Evolutionary conservation across 1,139 yeast species (phyloP).

Genomic region (Yamadazyma membranifaciens): DNA sequence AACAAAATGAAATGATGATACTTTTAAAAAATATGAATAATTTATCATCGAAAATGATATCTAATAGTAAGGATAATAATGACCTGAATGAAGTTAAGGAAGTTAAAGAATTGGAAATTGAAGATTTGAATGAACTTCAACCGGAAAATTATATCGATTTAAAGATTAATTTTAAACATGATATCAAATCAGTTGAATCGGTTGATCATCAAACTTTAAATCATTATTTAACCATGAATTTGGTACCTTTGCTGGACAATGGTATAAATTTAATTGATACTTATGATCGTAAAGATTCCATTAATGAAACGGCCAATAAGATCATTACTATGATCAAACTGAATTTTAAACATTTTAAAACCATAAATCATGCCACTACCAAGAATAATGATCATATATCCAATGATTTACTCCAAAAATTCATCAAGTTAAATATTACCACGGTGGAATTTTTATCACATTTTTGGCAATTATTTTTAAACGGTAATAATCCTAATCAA

Average conservation of each 20-base stretch:
- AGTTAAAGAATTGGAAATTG: conserved; percentile 24
- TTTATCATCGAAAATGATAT: conserved; percentile 76
- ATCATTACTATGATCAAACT: conserved; percentile 52
- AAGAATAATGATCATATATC: conserved; percentile 20
- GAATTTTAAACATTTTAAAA: conserved; percentile 42
- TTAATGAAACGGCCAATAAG: conserved; percentile 49
- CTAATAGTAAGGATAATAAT: conserved; percentile 30
- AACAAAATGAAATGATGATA: conserved; percentile 65
- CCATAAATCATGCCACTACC: conserved; percentile 8
- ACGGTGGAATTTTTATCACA: conserved; percentile 44
- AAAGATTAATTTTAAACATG: conserved; percentile 24
- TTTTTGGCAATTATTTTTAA: conserved; percentile 41
- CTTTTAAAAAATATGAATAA: conserved; percentile 87
- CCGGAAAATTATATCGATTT: conserved; percentile 67
- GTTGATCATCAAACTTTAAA: conserved; percentile 22
- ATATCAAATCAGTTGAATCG: conserved; percentile 7
- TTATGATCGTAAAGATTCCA: conserved; percentile 31
- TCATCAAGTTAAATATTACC: conserved; percentile 39
- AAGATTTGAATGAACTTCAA: conserved; percentile 32
- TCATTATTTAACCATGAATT: conserved; percentile 23
- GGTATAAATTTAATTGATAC: conserved; percentile 45
- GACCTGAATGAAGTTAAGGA: conserved; percentile 11
- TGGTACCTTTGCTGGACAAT: conserved; percentile 15
- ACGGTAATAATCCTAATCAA: conserved; percentile 39
- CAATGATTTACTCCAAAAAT: conserved; percentile 28